Evolutionary conservation across 2,329 filamentous ascomycete species (phyloP).

Genomic region (Capronia americana): DNA sequence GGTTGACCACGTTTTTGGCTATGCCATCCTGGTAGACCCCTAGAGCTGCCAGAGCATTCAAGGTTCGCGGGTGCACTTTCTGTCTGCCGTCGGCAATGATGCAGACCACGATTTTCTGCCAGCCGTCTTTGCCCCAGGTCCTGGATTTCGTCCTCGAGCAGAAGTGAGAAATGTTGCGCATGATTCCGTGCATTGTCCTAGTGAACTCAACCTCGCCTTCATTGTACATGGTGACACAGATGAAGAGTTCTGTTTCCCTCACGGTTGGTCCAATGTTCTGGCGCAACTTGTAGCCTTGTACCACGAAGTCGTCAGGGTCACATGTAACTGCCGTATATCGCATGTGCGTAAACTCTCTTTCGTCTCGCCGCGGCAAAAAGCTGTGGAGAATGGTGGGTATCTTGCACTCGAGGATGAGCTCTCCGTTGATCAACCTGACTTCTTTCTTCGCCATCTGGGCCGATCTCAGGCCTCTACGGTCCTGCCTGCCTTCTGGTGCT

Average conservation of each 20-base stretch:
- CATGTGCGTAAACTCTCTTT: constrained; percentile 98
- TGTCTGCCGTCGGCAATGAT: constrained; percentile 93
- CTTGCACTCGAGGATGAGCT: constrained; percentile 97
- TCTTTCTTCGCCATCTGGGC: constrained; percentile 92
- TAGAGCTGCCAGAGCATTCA: constrained; percentile 94
- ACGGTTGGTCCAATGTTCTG: constrained; percentile 84
- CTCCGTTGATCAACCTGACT: constrained; percentile 94
- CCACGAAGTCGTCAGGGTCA: constrained; percentile 91
- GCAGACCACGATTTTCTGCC: constrained; percentile 99
- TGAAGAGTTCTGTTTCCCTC: constrained; percentile 92
- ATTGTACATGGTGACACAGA: constrained; percentile 99
- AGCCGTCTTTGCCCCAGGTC: constrained; percentile 95
- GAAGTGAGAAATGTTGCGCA: constrained; percentile 98
- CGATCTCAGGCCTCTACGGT: constrained; percentile 81
- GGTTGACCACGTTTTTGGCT: constrained; percentile 97
- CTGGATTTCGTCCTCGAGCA: constrained; percentile 89
- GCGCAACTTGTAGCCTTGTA: constrained; percentile 86
- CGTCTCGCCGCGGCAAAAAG: constrained; percentile 89
- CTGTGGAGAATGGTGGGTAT: constrained; percentile 98
- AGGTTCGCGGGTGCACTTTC: constrained; percentile 89
- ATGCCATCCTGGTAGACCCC: constrained; percentile 98
- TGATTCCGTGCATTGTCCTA: constrained; percentile 96
- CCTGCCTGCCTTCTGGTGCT: constrained; percentile 84
- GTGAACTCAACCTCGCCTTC: constrained; percentile 97
- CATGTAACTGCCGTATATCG: constrained; percentile 98